Evolutionary conservation across 2,329 filamentous ascomycete species (phyloP), one percentile per base, ranked within the genome.

Genomic region (Fusarium mangiferae): DNA sequence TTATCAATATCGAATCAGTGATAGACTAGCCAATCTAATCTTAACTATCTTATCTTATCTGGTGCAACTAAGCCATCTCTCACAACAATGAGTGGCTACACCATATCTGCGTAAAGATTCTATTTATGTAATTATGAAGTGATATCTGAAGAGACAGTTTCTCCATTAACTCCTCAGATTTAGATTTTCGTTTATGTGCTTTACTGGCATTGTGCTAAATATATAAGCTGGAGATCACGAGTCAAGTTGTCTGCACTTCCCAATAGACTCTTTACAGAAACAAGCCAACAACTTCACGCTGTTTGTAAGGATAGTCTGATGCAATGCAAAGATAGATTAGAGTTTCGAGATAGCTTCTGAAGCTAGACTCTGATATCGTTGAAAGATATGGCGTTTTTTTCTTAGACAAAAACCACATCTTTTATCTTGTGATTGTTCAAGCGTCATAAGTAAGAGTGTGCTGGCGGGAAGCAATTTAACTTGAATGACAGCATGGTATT

Each of bases 91-190:
- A 11, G 28, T 8, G 13, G 22, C 20, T 13, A 18, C 14, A 22
- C 15, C 1, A 54, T 13, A 10, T 22, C 6, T 11, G 13, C 17
- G 14, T 5, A 28, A 18, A 39, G 5, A 28, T 39, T 2, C 33
- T 17, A 8, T 15, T 28, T 7, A 18, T 54, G 3, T 10, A 12
- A 22, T 26, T 20, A 52, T 26, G 2, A 15, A 15, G 5, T 2
- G 6, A 17, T 36, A 9, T 6, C 13, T 12, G 12, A 2, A 5
- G 5, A 15, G 6, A 26, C 1, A 12, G 7, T 22, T 12, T 15
- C 3, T 4, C 0, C 3, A 15, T 15, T 5, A 26, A 8, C 6
- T 8, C 7, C 1, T 2, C 3, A 17, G 20, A 28, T 3, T 13
- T 4, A 55, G 6, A 5, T 15, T 11, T 7, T 22, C 5, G 6